A percentile compares a stretch with the other conserved stretches of the same genome.
Evolutionary conservation across 768 basidiomycete genomes (phyloP).

Genomic region (Agrocybe pediades): DNA sequence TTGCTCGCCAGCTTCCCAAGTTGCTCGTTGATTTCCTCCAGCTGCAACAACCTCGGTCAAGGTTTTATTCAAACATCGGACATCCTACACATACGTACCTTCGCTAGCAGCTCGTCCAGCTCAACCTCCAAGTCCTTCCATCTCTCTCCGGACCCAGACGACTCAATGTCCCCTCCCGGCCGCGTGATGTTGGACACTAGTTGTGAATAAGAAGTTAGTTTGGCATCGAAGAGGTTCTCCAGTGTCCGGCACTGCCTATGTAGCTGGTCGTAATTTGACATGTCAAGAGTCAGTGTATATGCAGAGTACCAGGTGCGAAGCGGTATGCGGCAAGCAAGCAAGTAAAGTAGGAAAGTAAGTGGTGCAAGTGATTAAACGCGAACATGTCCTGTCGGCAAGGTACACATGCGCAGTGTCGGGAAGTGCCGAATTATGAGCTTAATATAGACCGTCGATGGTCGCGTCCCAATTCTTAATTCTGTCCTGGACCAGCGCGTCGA

Average conservation of each 20-base stretch:
- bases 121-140: slow-evolving; percentile 87
- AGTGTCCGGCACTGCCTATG: slow-evolving; percentile 92
- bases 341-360: no score
- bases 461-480: no score
- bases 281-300: no score
- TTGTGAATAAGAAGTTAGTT: slow-evolving; percentile 89
- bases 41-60: slow-evolving; percentile 41
- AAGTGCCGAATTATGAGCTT: slow-evolving; percentile 3
- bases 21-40: slow-evolving; percentile 86
- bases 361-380: neutral
- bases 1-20: slow-evolving; percentile 67
- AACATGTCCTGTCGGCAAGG: neutral
- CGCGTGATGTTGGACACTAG: slow-evolving; percentile 69
- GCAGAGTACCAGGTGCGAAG: no score
- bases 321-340: no score
- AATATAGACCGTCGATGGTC: neutral
- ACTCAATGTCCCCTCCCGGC: slow-evolving; percentile 63
- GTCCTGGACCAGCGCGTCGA: neutral
- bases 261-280: slow-evolving; percentile 85
- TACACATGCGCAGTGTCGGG: neutral
- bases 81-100: slow-evolving; percentile 55
- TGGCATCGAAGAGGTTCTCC: slow-evolving; percentile 89
- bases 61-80: neutral
- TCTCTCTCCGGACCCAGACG: slow-evolving; percentile 67
- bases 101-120: slow-evolving; percentile 81